Percentiles rank a stretch among this genome's conserved stretches.
phyloP scores from a whole-genome alignment of 2,329 filamentous ascomycete genomes.

The Fragosphaeria purpurea region DNA sequence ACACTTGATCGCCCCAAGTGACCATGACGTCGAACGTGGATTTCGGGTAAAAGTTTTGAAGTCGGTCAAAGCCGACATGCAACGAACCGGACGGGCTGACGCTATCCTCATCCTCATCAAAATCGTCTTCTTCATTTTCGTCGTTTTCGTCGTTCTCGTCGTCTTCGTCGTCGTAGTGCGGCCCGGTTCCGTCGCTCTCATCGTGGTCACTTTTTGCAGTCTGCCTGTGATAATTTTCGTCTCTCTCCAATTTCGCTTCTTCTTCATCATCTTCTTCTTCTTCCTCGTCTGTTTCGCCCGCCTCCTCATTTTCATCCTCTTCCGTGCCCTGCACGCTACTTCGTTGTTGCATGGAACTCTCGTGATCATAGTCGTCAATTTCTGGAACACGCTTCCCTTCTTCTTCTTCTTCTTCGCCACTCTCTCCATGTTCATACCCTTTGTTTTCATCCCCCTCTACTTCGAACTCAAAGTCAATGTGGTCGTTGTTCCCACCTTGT shows the following conservation, averaged over 20 bases:
- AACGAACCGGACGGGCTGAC: constrained; percentile 10
- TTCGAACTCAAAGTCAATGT: constrained; percentile 9
- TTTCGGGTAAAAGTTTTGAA: constrained; percentile 3
- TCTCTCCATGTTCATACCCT: constrained; percentile 3
- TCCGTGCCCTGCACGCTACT: constrained; percentile 3
- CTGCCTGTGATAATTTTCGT: neutral
- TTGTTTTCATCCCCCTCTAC: constrained; percentile 1
- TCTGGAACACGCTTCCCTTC: neutral
- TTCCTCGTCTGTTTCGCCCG: constrained; percentile 10
- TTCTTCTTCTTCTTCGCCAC: neutral
- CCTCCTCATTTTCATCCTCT: neutral
- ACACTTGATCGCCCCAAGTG: constrained; percentile 22
- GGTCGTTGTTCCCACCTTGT: neutral
- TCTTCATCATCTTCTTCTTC: constrained; percentile 4
- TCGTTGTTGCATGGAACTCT: neutral
- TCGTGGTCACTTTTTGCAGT: neutral
- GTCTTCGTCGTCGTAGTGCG: constrained; percentile 1
- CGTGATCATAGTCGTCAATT: neutral
- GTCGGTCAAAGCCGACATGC: constrained; percentile 6
- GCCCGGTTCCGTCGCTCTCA: constrained; percentile 1
- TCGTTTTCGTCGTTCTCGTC: constrained; percentile 7
- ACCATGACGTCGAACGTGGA: constrained; percentile 20
- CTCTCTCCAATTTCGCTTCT: too few species aligned
- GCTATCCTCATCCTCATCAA: constrained; percentile 13
- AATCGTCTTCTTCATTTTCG: constrained; percentile 4